A percentile compares a stretch with the other conserved stretches of the same genome.
Conservation (phyloP, 1,284 basidiomycete genomes). For the Schizophyllum amplum region DNA sequence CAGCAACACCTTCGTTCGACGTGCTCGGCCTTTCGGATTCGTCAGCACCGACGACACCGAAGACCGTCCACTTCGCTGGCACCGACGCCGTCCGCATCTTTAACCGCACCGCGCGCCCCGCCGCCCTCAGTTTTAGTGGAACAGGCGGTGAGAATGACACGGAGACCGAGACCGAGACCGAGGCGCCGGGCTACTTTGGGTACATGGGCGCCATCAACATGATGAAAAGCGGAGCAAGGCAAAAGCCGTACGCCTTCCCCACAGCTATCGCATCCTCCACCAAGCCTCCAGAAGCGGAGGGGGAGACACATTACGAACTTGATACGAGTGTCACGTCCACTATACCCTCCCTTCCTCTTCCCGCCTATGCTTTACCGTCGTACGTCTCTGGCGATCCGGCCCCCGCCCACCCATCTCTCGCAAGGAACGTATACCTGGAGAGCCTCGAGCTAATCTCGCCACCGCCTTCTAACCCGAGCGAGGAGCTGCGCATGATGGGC, state of each 20-base stretch:
- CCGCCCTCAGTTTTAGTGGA: slow-evolving; percentile 22
- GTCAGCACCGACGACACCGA: slow-evolving; percentile 48
- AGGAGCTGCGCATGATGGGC: slow-evolving; percentile 38
- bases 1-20: slow-evolving; percentile 51
- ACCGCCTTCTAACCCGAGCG: neutral
- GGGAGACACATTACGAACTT: slow-evolving; percentile 28
- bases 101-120: slow-evolving; percentile 73
- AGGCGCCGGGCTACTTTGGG: slow-evolving; percentile 18
- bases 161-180: slow-evolving; percentile 70
- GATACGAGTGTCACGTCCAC: slow-evolving; percentile 30
- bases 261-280: neutral
- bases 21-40: slow-evolving; percentile 22
- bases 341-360: slow-evolving; percentile 30
- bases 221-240: slow-evolving; percentile 6
- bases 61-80: slow-evolving; percentile 85
- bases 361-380: slow-evolving; percentile 21
- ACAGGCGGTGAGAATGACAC: slow-evolving; percentile 54
- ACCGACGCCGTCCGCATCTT: slow-evolving; percentile 73
- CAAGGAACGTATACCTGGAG: slow-evolving; percentile 38
- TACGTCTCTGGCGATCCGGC: slow-evolving; percentile 5
- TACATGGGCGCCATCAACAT: slow-evolving; percentile 7
- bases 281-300: slow-evolving; percentile 1
- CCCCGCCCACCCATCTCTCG: slow-evolving; percentile 6
- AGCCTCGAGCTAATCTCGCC: slow-evolving; percentile 30
- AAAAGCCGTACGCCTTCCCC: slow-evolving; percentile 49